phyloP scores from a whole-genome alignment of 2,329 filamentous ascomycete species.

The Ceratocystis huliohia region DNA sequence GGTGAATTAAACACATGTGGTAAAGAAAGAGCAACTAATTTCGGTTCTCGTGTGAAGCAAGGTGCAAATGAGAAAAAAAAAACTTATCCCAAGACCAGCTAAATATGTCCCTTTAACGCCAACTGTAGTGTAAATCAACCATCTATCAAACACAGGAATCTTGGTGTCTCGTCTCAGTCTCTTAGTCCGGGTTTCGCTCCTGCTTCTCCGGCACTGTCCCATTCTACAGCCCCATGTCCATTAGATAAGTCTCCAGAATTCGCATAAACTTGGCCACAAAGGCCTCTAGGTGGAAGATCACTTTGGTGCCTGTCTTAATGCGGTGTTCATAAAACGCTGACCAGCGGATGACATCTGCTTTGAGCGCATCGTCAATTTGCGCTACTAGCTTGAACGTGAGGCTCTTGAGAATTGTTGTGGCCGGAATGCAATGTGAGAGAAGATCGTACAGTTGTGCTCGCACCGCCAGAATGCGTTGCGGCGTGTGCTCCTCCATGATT shows the following conservation, averaged over 20 bases:
- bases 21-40: neutral
- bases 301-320: constrained; percentile 81
- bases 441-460: constrained; percentile 93
- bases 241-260: constrained; percentile 77
- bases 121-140: constrained; percentile 4
- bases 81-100: neutral
- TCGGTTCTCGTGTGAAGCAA: too few relatives aligned
- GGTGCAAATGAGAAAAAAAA: neutral
- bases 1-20: too few relatives aligned
- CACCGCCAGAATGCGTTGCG: constrained; percentile 73
- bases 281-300: constrained; percentile 95
- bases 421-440: constrained; percentile 90
- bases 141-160: constrained; percentile 1
- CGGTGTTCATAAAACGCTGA: constrained; percentile 95
- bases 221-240: constrained; percentile 62
- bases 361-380: constrained; percentile 76
- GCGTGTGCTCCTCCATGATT: constrained; percentile 87
- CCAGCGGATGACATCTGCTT: constrained; percentile 89
- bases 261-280: constrained; percentile 99
- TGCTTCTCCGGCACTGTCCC: neutral
- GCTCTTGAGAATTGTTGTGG: constrained; percentile 87
- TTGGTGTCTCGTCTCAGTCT: neutral
- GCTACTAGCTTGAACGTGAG: constrained; percentile 85
- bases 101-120: constrained; percentile 5
- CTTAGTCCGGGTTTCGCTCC: neutral